phyloP scores from a whole-genome alignment of 148 eudicot genomes.

The Rhododendron ovatum region DNA sequence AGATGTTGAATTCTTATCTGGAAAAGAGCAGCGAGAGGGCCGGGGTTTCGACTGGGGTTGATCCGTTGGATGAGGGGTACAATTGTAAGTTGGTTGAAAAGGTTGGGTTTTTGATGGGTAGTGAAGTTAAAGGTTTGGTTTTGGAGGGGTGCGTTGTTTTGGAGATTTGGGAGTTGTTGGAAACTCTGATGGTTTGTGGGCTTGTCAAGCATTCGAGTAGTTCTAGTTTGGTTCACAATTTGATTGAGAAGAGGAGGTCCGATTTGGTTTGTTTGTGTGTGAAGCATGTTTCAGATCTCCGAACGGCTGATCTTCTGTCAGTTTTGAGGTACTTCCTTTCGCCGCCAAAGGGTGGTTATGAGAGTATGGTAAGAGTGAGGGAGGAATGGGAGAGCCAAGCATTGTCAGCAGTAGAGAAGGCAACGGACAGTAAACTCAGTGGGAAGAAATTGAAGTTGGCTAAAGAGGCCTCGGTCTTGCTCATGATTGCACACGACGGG shows the following conservation, averaged over 20 bases:
- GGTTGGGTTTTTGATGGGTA: slow-evolving; percentile 51
- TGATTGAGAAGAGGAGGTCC: slow-evolving; percentile 44
- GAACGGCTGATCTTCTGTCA: slow-evolving; percentile 37
- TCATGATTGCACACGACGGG: slow-evolving; percentile 75
- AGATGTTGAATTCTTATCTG: slow-evolving; percentile 30
- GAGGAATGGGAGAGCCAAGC: slow-evolving; percentile 77
- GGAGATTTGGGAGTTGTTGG: slow-evolving; percentile 51
- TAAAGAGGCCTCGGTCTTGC: slow-evolving; percentile 60
- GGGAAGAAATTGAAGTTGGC: slow-evolving; percentile 38
- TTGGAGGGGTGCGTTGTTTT: slow-evolving; percentile 54
- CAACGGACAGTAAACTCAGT: slow-evolving; percentile 21
- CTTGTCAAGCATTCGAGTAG: slow-evolving; percentile 40
- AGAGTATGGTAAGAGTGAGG: slow-evolving; percentile 49
- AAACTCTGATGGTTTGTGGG: slow-evolving; percentile 42
- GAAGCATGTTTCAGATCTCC: slow-evolving; percentile 47
- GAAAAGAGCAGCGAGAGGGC: slow-evolving; percentile 22
- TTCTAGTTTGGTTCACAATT: slow-evolving; percentile 35
- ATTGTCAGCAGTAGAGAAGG: slow-evolving; percentile 37
- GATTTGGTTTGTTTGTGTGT: slow-evolving; percentile 64
- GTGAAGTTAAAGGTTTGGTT: slow-evolving; percentile 55
- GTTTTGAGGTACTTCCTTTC: slow-evolving; percentile 60
- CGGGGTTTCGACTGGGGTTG: slow-evolving; percentile 19
- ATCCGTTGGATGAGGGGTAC: slow-evolving; percentile 19
- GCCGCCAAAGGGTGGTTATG: slow-evolving; percentile 33
- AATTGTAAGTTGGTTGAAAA: slow-evolving; percentile 35